phyloP scores from a whole-genome alignment of 768 basidiomycete genomes.

The Bullera alba region DNA sequence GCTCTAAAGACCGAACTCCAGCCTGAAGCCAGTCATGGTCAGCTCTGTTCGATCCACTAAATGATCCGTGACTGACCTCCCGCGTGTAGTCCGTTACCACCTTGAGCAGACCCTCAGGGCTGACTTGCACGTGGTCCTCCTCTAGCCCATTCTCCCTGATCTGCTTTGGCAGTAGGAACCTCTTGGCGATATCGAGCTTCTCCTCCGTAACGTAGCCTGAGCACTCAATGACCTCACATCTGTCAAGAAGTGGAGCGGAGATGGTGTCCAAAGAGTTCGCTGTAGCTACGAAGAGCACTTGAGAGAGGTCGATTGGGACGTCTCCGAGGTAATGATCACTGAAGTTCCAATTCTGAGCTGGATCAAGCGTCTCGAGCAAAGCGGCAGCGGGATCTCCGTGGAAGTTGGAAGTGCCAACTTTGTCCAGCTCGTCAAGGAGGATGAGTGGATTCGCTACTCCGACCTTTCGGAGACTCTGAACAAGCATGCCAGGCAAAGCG shows the following conservation, averaged over 20 bases:
- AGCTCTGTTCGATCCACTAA: neutral
- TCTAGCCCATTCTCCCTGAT: constrained; percentile 68
- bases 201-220: constrained; percentile 79
- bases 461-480: constrained; percentile 78
- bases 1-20: constrained; percentile 83
- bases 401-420: constrained; percentile 58
- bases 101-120: constrained; percentile 62
- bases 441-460: constrained; percentile 74
- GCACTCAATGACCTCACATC: constrained; percentile 74
- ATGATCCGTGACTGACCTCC: constrained; percentile 49
- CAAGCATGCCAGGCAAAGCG: constrained; percentile 52
- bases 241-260: constrained; percentile 75
- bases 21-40: constrained; percentile 51
- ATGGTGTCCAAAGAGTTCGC: constrained; percentile 86
- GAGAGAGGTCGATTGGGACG: constrained; percentile 64
- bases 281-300: constrained; percentile 86
- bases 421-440: constrained; percentile 81
- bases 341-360: constrained; percentile 65
- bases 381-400: constrained; percentile 91
- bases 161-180: constrained; percentile 85
- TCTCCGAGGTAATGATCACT: constrained; percentile 60
- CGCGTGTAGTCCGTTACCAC: constrained; percentile 75
- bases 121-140: constrained; percentile 57
- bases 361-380: constrained; percentile 83
- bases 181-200: constrained; percentile 79